These are phyloP conservation scores for Candida sp. DNA, from an alignment of 1,139 yeast genomes.

Conservation along the genomic window DNA sequence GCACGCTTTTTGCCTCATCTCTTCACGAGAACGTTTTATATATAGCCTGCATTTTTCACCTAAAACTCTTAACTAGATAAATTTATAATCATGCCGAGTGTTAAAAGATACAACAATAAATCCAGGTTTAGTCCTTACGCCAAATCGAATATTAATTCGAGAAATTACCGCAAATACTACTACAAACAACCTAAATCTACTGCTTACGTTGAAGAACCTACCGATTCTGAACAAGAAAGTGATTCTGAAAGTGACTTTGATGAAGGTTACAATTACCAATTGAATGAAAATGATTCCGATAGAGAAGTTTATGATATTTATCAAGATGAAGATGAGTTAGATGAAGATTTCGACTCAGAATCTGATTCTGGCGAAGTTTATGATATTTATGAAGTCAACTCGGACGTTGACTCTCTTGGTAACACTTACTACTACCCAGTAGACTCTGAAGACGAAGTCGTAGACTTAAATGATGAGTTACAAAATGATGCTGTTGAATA, in stretches of 20 bases:
- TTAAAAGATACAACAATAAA: background rate
- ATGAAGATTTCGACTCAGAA: conserved; percentile 14
- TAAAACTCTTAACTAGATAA: background rate
- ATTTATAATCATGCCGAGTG: background rate
- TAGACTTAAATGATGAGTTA: conserved; percentile 38
- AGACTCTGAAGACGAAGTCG: conserved; percentile 10
- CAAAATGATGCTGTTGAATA: conserved; percentile 31
- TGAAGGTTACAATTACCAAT: background rate
- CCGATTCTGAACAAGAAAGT: conserved; percentile 20
- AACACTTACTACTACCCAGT: conserved; percentile 5
- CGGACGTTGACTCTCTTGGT: conserved; percentile 4
- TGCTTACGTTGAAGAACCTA: conserved; percentile 43
- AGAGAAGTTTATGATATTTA: conserved; percentile 15
- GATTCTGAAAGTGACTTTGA: conserved; percentile 14
- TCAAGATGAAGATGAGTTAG: conserved; percentile 17
- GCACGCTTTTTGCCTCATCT: background rate
- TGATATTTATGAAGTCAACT: conserved; percentile 7
- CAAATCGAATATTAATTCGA: conserved; percentile 3
- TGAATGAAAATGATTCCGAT: conserved; percentile 8
- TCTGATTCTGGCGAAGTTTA: conserved; percentile 13
- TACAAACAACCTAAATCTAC: conserved; percentile 31
- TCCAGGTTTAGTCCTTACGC: conserved; percentile 1
- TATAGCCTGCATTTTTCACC: background rate
- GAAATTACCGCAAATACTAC: conserved; percentile 28
- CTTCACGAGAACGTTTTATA: background rate